A percentile compares a stretch with the other conserved stretches of the same genome.
These are phyloP conservation scores for Apiosordaria backusii DNA, from an alignment of 495 filamentous ascomycete genomes.

Conservation along the genomic window DNA sequence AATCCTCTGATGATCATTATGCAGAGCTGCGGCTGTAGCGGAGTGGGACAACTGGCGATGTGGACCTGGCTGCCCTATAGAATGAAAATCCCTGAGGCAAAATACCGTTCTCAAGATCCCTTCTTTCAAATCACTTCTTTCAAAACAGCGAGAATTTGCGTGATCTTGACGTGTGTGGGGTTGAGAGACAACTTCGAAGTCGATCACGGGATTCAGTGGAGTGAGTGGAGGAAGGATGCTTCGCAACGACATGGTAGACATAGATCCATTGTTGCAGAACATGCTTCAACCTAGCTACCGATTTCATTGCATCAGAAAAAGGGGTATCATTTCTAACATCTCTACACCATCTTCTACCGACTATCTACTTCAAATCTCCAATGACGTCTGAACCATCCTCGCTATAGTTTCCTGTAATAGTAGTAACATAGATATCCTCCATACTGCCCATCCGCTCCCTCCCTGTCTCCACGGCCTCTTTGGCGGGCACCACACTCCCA, in stretches of 20 bases:
- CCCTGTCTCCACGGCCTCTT: not conserved
- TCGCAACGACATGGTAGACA: too few relatives aligned
- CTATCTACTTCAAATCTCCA: not conserved
- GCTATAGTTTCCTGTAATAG: not conserved
- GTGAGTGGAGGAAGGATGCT: too few relatives aligned
- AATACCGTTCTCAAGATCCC: too few relatives aligned
- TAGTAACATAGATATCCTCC: not conserved
- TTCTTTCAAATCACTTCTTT: not conserved
- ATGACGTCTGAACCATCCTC: not conserved
- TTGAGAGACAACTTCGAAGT: too few relatives aligned
- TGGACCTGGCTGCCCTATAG: not conserved
- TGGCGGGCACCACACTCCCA: not conserved
- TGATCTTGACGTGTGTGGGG: not conserved
- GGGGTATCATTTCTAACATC: not conserved
- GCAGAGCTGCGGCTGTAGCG: not conserved
- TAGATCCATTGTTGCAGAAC: too few relatives aligned
- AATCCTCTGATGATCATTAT: too few relatives aligned
- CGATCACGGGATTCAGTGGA: too few relatives aligned
- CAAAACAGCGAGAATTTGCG: not conserved
- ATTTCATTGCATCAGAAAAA: too few relatives aligned
- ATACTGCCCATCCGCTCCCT: not conserved
- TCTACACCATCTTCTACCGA: not conserved
- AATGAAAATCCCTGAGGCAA: too few relatives aligned
- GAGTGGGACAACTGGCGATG: not conserved
- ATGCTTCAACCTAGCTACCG: too few relatives aligned